Base-by-base conservation (phyloP, 345 rosid genomes). In the Excoecaria agallocha region DNA sequence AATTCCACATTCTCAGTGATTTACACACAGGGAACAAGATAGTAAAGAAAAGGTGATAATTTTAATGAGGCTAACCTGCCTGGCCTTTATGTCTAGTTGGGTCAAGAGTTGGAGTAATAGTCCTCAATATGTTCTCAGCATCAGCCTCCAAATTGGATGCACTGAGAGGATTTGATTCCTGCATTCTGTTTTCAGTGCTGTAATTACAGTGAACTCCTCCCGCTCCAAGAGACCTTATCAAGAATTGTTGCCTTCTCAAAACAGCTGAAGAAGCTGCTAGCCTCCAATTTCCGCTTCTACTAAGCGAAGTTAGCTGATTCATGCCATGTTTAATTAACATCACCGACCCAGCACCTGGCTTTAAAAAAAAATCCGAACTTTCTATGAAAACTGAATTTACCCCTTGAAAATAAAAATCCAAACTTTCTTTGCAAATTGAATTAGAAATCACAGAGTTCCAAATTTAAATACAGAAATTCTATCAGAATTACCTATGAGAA, bases 81-180 rank as follows among this genome's bases (percentile, higher is more conserved):
- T 95, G 99, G 87, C 99, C 98, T 84, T 95, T 95, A 75, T 93
- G 85, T 74, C 83, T 86, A 71, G 71, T 73, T 1, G 77, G 91
- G 76, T 87, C 90, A 30, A 94, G 91, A 30, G 70, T 50, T 6
- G 98, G 97, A 51, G 88, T 87, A 35, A 94, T 86, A 38, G 81
- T 80, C 79, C 94, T 85, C 77, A 93, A 78, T 66, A 92, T 74
- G 58, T 51, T 81, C 75, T 83, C 91, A 24, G 94, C 85, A 77
- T 95, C 97, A 68, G 89, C 93, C 74, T 94, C 96, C 5, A 82
- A 73, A 74, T 81, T 37, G 38, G 35, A 52, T 35, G 79, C 82
- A 55, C 82, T 39, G 74, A 68, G 63, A 61, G 79, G 74, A 60
- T 80, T 80, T 70, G 84, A 72, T 30, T 69, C 82, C 80, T 82